Conservation (phyloP, 345 rosid species). For the Eucalyptus globulus region DNA sequence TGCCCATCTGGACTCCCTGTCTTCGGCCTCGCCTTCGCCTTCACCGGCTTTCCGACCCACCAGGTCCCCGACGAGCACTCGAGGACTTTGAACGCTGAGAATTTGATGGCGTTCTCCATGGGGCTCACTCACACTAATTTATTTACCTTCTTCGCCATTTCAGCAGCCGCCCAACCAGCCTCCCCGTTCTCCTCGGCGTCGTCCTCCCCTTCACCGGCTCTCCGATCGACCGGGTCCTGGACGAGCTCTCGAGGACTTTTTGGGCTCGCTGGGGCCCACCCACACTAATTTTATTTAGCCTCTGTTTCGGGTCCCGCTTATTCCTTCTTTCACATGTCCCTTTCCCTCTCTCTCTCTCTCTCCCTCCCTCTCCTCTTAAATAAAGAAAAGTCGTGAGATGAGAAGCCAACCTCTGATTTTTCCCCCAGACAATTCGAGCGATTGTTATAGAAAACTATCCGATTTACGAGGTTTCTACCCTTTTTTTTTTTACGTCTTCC, state of each 20-base stretch:
- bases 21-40: background rate
- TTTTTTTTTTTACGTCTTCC: too few relatives aligned
- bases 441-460: too few relatives aligned
- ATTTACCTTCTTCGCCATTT: background rate
- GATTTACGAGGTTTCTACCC: too few relatives aligned
- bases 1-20: background rate
- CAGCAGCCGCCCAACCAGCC: background rate
- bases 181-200: background rate
- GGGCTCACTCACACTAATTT: background rate
- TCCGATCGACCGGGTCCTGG: too few relatives aligned
- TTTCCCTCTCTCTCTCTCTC: too few relatives aligned
- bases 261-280: too few relatives aligned
- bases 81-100: background rate
- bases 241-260: too few relatives aligned
- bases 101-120: background rate
- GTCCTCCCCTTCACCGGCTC: background rate
- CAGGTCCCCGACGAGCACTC: background rate
- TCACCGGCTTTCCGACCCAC: background rate
- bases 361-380: too few relatives aligned
- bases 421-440: background rate
- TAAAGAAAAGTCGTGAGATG: too few relatives aligned
- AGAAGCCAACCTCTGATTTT: background rate
- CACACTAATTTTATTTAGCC: too few relatives aligned
- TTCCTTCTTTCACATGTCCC: too few relatives aligned
- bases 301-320: background rate